phyloP scores from a whole-genome alignment of 768 basidiomycete species.

The Mycena chlorophos region DNA sequence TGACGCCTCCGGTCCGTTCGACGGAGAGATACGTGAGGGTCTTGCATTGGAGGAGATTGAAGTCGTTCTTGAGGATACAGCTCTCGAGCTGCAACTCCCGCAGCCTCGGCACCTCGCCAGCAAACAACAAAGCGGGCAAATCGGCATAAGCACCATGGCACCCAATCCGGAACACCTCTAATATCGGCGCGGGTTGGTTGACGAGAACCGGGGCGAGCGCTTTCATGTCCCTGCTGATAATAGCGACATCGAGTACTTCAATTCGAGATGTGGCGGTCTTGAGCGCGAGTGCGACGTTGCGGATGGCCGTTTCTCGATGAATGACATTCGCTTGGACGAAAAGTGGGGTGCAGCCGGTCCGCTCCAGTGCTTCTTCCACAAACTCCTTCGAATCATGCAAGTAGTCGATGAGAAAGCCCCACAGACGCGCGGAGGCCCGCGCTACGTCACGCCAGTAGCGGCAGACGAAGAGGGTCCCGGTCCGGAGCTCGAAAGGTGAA shows the following conservation, averaged over 20 bases:
- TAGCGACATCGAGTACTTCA: slow-evolving; percentile 3
- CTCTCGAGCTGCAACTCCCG: slow-evolving; percentile 6
- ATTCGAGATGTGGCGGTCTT: background rate
- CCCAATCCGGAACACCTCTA: background rate
- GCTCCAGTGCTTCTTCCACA: background rate
- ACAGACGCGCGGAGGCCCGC: background rate
- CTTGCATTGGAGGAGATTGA: background rate
- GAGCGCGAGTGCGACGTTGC: slow-evolving; percentile 4
- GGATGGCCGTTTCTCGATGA: background rate
- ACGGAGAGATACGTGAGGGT: slow-evolving; percentile 7
- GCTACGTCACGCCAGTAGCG: slow-evolving; percentile 6
- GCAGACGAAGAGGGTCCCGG: slow-evolving; percentile 1
- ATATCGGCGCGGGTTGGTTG: background rate
- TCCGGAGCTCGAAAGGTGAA: background rate
- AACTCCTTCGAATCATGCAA: background rate
- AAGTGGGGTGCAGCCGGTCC: background rate
- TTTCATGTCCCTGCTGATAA: background rate
- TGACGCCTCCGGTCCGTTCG: background rate
- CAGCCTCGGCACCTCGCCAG: background rate
- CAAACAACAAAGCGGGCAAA: background rate
- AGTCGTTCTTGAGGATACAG: background rate
- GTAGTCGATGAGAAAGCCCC: slow-evolving; percentile 12
- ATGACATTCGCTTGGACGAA: slow-evolving; percentile 1
- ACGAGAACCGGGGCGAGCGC: background rate
- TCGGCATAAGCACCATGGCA: background rate